Percentiles rank a stretch among this genome's conserved stretches.
phyloP scores from a whole-genome alignment of 1,284 basidiomycete species.

The Mycena sp. region DNA sequence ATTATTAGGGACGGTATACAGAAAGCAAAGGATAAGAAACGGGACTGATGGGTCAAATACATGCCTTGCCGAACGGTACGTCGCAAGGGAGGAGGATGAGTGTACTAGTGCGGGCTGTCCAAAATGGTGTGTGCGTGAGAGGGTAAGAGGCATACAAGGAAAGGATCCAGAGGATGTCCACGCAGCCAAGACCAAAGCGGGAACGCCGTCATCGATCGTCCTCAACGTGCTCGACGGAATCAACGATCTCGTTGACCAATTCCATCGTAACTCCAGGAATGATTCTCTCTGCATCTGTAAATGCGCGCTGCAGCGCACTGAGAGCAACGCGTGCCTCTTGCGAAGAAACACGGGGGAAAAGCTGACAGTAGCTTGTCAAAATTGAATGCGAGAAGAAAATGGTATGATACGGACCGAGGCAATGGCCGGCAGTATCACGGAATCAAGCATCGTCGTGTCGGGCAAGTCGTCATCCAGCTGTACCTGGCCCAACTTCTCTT shows the following conservation, averaged over 20 bases:
- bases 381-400: neutral
- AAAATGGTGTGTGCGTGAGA: constrained; percentile 22
- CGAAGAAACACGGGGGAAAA: constrained; percentile 89
- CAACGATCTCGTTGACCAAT: constrained; percentile 86
- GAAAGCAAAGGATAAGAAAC: constrained; percentile 30
- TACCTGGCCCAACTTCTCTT: constrained; percentile 53
- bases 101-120: constrained; percentile 25
- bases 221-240: constrained; percentile 91
- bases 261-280: constrained; percentile 87
- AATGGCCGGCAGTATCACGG: constrained; percentile 93
- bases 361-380: constrained; percentile 53
- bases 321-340: constrained; percentile 88
- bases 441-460: constrained; percentile 91
- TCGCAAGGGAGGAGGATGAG: constrained; percentile 17
- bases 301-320: constrained; percentile 86
- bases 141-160: constrained; percentile 5
- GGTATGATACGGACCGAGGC: constrained; percentile 77
- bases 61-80: constrained; percentile 21
- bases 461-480: constrained; percentile 73
- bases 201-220: constrained; percentile 61
- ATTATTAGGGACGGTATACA: constrained; percentile 41
- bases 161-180: constrained; percentile 1
- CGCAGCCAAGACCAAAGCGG: neutral
- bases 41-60: constrained; percentile 18
- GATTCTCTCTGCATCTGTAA: constrained; percentile 90